Percentiles rank a stretch among this genome's conserved stretches.
phyloP scores from a whole-genome alignment of 2,329 filamentous ascomycete genomes.

The Claviceps sp. region DNA sequence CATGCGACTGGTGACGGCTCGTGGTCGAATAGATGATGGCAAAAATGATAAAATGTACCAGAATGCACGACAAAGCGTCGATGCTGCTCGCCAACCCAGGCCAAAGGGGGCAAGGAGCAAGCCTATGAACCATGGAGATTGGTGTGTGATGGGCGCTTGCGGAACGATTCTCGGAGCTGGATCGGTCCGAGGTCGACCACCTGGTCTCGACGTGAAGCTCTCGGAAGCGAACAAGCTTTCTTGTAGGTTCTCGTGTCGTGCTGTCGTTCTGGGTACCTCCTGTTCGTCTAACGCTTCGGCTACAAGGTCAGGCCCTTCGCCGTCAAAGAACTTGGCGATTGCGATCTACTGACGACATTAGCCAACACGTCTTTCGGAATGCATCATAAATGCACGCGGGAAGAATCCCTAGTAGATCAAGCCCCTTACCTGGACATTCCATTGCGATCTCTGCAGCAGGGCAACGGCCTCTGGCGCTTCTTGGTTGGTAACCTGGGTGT shows the following conservation, averaged over 20 bases:
- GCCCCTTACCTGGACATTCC: conserved; percentile 71
- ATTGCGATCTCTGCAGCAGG: conserved; percentile 74
- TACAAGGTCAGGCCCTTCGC: conserved; percentile 71
- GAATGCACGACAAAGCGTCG: conserved; percentile 57
- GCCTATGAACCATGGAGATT: conserved; percentile 62
- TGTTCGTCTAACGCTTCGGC: conserved; percentile 60
- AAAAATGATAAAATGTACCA: conserved; percentile 71
- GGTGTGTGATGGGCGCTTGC: conserved; percentile 53
- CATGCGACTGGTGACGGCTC: conserved; percentile 39
- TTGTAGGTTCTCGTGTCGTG: conserved; percentile 62
- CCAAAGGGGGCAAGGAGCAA: conserved; percentile 73
- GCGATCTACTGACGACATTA: conserved; percentile 51
- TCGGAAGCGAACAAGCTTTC: conserved; percentile 34
- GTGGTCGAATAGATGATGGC: conserved; percentile 48
- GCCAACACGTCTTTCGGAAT: background rate
- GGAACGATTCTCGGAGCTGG: conserved; percentile 78
- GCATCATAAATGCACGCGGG: background rate
- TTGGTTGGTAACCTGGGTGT: conserved; percentile 77
- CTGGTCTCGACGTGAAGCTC: conserved; percentile 10
- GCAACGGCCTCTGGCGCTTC: conserved; percentile 62
- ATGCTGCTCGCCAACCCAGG: conserved; percentile 59
- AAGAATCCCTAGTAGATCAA: too few species aligned
- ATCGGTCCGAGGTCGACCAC: conserved; percentile 31
- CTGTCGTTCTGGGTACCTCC: conserved; percentile 46
- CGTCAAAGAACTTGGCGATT: conserved; percentile 95